Conservation (phyloP, 768 basidiomycete species). For the Amyloporia xantha region DNA sequence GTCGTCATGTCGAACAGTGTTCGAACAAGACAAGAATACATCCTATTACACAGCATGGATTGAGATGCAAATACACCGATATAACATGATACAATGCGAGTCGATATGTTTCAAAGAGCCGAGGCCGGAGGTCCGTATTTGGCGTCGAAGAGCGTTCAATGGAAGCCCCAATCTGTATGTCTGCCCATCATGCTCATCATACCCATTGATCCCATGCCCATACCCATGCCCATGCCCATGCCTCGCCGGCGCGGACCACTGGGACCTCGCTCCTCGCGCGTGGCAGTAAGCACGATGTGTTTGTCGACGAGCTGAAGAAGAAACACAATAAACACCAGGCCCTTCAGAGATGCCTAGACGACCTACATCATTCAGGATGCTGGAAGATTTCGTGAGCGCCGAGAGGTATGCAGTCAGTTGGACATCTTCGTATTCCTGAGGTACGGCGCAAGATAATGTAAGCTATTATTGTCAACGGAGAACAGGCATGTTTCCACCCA, state of each 20-base stretch:
- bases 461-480: no score
- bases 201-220: slow-evolving; percentile 9
- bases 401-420: slow-evolving; percentile 88
- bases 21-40: no score
- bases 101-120: not conserved
- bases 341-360: no score
- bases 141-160: slow-evolving; percentile 20
- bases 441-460: no score
- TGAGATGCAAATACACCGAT: not conserved
- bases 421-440: slow-evolving; percentile 92
- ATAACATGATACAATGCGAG: not conserved
- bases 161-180: slow-evolving; percentile 51
- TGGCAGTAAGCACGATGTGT: slow-evolving; percentile 54
- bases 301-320: slow-evolving; percentile 77
- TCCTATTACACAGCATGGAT: not conserved
- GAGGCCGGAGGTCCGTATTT: not conserved
- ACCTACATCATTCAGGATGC: slow-evolving; percentile 82
- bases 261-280: slow-evolving; percentile 46
- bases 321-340: no score
- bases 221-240: slow-evolving; percentile 23
- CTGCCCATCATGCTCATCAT: slow-evolving; percentile 10
- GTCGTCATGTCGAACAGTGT: no score
- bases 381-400: slow-evolving; percentile 82
- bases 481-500: no score
- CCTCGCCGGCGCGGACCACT: slow-evolving; percentile 42